These are phyloP conservation scores for Lasiodiplodia hormozganensis DNA, from an alignment of 2,329 filamentous ascomycete species.

Conservation along the genomic window DNA sequence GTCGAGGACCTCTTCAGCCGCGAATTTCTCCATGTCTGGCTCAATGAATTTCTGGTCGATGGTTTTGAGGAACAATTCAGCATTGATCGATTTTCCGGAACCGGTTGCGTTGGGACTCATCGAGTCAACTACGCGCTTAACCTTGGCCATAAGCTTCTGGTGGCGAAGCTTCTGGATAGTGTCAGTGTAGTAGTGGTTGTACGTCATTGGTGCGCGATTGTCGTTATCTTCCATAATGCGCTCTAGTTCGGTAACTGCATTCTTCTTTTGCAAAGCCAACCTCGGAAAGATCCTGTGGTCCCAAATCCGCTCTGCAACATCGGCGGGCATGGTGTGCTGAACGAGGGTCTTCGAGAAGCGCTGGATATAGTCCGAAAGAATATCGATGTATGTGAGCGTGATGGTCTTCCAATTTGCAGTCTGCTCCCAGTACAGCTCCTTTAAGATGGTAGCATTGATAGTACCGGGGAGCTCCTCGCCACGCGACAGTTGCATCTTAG, in stretches of 20 bases:
- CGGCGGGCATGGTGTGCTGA: conserved; percentile 47
- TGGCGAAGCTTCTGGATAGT: conserved; percentile 42
- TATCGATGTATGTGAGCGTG: conserved; percentile 44
- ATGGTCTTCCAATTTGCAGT: conserved; percentile 60
- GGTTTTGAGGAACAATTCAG: neutral
- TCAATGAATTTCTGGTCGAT: conserved; percentile 30
- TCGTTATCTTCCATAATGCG: conserved; percentile 58
- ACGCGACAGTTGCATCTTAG: conserved; percentile 52
- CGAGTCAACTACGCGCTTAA: conserved; percentile 14
- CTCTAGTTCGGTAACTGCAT: conserved; percentile 49
- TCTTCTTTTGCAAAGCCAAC: conserved; percentile 46
- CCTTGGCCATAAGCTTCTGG: conserved; percentile 38
- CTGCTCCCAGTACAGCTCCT: conserved; percentile 67
- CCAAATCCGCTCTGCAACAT: conserved; percentile 49
- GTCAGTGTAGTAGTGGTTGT: conserved; percentile 56
- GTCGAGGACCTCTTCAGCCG: conserved; percentile 46
- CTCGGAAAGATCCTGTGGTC: conserved; percentile 51
- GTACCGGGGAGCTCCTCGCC: conserved; percentile 66
- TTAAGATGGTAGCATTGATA: conserved; percentile 66
- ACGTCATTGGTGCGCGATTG: conserved; percentile 59
- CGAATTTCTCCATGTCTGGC: conserved; percentile 44
- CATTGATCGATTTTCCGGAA: neutral
- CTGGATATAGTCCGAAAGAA: conserved; percentile 42
- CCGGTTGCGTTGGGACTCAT: neutral
- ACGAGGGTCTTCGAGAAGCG: conserved; percentile 46